Evolutionary conservation across 768 basidiomycete genomes (phyloP).

Genomic region (Lactarius sp.): DNA sequence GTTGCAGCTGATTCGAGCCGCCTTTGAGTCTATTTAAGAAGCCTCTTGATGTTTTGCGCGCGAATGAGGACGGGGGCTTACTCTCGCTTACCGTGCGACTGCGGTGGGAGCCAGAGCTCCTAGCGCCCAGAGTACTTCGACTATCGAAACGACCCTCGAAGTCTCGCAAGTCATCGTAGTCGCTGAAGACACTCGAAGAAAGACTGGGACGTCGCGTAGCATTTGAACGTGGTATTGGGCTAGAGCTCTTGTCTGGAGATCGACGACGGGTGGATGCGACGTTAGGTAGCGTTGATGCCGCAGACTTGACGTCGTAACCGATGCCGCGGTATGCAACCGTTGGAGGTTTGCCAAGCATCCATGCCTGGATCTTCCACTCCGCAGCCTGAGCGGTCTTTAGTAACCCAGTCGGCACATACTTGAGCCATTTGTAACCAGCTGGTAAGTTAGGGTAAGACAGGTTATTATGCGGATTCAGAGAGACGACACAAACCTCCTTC

Average conservation of each 20-base stretch:
- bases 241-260: constrained; percentile 19
- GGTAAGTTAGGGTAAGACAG: constrained; percentile 16
- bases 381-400: constrained; percentile 94
- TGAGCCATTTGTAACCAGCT: constrained; percentile 94
- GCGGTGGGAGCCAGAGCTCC: constrained; percentile 32
- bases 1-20: constrained; percentile 40
- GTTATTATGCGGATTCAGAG: constrained; percentile 4
- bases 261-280: constrained; percentile 10
- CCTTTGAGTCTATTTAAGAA: constrained; percentile 62
- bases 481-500: constrained; percentile 65
- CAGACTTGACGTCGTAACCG: constrained; percentile 52
- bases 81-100: constrained; percentile 34
- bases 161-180: constrained; percentile 83
- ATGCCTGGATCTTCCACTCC: constrained; percentile 95
- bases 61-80: constrained; percentile 34
- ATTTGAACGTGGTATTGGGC: constrained; percentile 33
- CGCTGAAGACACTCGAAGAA: constrained; percentile 71
- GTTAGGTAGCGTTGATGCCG: constrained; percentile 26
- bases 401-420: constrained; percentile 90
- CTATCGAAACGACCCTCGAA: constrained; percentile 86
- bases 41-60: constrained; percentile 60
- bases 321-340: constrained; percentile 81
- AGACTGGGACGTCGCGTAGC: constrained; percentile 58
- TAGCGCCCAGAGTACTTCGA: constrained; percentile 60
- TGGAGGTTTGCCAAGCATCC: constrained; percentile 96